Percentiles rank a stretch among this genome's conserved stretches.
phyloP scores from a whole-genome alignment of 169 alveolate genomes.

The Eimeria nieschulzi region DNA sequence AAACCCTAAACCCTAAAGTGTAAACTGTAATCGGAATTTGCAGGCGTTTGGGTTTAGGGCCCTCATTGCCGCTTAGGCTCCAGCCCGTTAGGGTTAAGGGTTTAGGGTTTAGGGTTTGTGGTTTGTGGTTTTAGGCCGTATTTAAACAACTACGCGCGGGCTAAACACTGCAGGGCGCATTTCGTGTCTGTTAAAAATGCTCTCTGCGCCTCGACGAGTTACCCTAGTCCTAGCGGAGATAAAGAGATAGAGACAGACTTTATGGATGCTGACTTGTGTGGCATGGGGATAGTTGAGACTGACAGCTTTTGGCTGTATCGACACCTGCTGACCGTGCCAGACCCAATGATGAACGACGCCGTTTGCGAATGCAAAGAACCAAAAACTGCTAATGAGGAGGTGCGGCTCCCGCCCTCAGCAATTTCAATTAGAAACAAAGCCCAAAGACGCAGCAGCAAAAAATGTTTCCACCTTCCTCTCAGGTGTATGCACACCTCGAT shows the following conservation, averaged over 20 bases:
- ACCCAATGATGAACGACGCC: conserved; percentile 78
- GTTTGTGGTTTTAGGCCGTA: not conserved
- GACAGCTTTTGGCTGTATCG: conserved; percentile 76
- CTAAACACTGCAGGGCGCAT: conserved; percentile 41
- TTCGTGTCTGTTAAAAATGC: conserved; percentile 52
- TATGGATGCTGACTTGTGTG: conserved; percentile 74
- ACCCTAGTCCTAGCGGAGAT: not conserved
- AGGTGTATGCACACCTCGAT: not conserved
- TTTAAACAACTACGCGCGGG: conserved; percentile 35
- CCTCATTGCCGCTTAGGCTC: conserved; percentile 18
- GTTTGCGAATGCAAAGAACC: conserved; percentile 78
- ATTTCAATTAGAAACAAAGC: too few species aligned
- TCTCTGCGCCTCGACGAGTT: conserved; percentile 56
- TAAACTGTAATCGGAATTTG: too few species aligned
- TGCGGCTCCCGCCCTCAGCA: not conserved
- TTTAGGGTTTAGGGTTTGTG: conserved; percentile 8
- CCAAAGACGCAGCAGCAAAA: not conserved
- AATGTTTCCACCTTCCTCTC: not conserved
- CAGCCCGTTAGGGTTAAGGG: not conserved
- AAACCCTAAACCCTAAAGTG: too few species aligned
- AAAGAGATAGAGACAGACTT: not conserved
- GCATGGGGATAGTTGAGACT: conserved; percentile 78
- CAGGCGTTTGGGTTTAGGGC: not conserved
- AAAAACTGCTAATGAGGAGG: conserved; percentile 42
- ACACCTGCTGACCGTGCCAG: conserved; percentile 76